Evolutionary conservation across 148 eudicot species (phyloP), one percentile per base, ranked within the genome.

Genomic region (Rhododendron mucronatum): DNA sequence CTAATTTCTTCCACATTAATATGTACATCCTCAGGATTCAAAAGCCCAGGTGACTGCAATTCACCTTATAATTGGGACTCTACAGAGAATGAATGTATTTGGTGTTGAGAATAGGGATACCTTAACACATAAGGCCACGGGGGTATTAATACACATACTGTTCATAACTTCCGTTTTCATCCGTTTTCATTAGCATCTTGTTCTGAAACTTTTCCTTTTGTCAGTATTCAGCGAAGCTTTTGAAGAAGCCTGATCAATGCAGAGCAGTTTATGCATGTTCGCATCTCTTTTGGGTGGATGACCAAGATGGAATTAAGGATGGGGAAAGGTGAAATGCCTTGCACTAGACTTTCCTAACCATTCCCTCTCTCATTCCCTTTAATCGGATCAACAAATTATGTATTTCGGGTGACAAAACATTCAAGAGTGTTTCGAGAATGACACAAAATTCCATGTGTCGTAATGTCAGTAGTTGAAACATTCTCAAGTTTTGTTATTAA

Each of bases 41-140:
- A 97, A 94, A 88, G 99, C 99, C 82, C 99, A 97, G 90, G 98
- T 97, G 88, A 95, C 98, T 75, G 98, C 99, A 73, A 97, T 97
- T 90, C 99, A 97, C 91, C 93, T 97, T 63, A 94, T 95, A 86
- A 95, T 95, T 86, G 99, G 99, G 83, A 97, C 95, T 85, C 94
- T 97, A 69, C 99, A 97, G 90, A 94, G 95, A 88, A 94, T 95
- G 95, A 92, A 89, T 91, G 95, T 94, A 33, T 95, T 97, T 89
- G 98, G 98, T 33, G 92, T 97, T 83, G 99, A 97, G 89, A 97
- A 95, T 84, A 91, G 98, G 86, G 99, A 97, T 88, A 97, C 99
- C 55, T 88, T 97, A 73, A 97, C 99, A 18, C 99, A 97, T 63
- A 97, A 97, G 90, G 99, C 99, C 78, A 97, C 99, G 30, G 99